phyloP scores from a whole-genome alignment of 2,329 filamentous ascomycete genomes.

The Graphiopsis chlorocephala region DNA sequence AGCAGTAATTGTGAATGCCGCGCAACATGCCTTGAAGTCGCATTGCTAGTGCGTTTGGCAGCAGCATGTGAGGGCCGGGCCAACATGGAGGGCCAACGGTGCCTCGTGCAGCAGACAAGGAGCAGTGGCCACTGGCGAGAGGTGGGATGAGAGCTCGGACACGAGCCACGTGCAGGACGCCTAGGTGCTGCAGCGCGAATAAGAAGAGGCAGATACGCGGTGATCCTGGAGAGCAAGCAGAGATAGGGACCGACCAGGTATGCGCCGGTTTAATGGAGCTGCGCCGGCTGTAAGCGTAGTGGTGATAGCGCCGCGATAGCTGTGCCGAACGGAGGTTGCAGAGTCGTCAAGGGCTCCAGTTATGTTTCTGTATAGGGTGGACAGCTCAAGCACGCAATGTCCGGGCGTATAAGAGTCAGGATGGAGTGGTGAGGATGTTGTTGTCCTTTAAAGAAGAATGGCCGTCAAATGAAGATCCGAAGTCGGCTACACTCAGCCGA shows the following conservation, averaged over 20 bases:
- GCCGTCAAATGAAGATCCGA: not conserved
- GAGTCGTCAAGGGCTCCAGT: constrained; percentile 1
- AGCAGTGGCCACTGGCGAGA: constrained; percentile 2
- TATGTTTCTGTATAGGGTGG: not conserved
- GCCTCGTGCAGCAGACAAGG: not conserved
- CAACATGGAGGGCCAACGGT: constrained; percentile 4
- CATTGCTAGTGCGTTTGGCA: constrained; percentile 14
- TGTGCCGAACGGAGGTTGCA: not conserved
- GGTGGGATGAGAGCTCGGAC: not conserved
- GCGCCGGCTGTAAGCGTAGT: constrained; percentile 10
- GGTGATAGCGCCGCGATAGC: not conserved
- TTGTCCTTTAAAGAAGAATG: not conserved
- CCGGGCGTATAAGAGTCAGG: not conserved
- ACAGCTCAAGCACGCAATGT: constrained; percentile 1
- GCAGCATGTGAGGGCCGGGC: not conserved
- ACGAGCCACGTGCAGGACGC: constrained; percentile 6
- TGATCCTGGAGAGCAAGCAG: not conserved
- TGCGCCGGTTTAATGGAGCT: constrained; percentile 7
- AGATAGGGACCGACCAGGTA: not conserved
- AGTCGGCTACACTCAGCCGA: constrained; percentile 11
- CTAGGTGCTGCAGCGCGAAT: not conserved
- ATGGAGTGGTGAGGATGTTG: not conserved
- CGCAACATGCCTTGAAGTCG: not conserved
- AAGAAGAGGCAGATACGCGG: not conserved
- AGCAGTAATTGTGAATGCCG: constrained; percentile 13